Evolutionary conservation across 768 basidiomycete species (phyloP).

Genomic region (Tricholoma sp.): DNA sequence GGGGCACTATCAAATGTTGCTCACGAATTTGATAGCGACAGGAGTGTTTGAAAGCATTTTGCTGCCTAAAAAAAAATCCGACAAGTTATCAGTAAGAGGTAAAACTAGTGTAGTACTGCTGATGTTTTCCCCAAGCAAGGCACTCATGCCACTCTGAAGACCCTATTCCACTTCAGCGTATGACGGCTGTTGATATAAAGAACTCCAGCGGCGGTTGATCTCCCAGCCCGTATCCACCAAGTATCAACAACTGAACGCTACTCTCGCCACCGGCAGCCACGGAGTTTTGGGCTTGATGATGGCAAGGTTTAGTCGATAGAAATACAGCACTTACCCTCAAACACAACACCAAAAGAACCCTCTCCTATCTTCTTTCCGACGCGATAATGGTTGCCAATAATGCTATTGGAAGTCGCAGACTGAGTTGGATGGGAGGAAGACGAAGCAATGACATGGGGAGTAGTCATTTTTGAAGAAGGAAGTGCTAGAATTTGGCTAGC

Average conservation of each 20-base stretch:
- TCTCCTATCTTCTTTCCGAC: slow-evolving; percentile 99
- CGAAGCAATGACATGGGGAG: slow-evolving; percentile 80
- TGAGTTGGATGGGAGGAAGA: slow-evolving; percentile 67
- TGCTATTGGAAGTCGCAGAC: slow-evolving; percentile 59
- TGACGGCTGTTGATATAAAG: too few species aligned
- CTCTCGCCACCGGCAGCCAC: not conserved
- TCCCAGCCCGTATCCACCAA: not conserved
- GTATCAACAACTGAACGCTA: not conserved
- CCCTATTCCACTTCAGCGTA: not conserved
- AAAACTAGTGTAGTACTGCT: not conserved
- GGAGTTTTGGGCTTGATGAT: not conserved
- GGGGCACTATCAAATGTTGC: slow-evolving; percentile 24
- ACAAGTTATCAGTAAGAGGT: slow-evolving; percentile 3
- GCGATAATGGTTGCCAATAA: slow-evolving; percentile 76
- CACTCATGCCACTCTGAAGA: not conserved
- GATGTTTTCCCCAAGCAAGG: not conserved
- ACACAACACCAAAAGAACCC: slow-evolving; percentile 97
- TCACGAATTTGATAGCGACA: slow-evolving; percentile 95
- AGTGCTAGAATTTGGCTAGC: slow-evolving; percentile 8
- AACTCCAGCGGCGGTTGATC: not conserved
- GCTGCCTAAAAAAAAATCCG: slow-evolving; percentile 46
- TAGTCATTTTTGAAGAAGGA: slow-evolving; percentile 48
- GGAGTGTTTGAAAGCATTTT: slow-evolving; percentile 83
- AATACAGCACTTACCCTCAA: slow-evolving; percentile 63
- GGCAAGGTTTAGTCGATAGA: not conserved